Evolutionary conservation across 2,329 filamentous ascomycete species (phyloP), one percentile per base, ranked within the genome.

Genomic region (Helotiales sp.): DNA sequence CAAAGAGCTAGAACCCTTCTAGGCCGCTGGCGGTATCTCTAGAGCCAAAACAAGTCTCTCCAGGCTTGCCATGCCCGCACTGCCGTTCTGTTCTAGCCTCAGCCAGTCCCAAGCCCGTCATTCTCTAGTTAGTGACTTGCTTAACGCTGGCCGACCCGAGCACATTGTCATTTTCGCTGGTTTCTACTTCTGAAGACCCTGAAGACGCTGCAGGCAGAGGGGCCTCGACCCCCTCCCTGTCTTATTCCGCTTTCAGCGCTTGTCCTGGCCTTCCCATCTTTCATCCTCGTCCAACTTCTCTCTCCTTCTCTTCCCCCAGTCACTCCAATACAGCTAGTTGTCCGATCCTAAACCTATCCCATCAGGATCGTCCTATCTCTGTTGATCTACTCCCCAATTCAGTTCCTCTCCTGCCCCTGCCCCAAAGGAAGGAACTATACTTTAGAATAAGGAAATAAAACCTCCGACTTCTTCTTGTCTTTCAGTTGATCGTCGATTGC

Each of bases 401-500:
- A 17, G 28, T 47, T 47, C 40, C 22, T 47, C 37, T 20, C 40
- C 40, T 45, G 37, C 55, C 57, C 57, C 57, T 47, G 26, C 37
- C 40, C 40, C 37, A 15, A 40, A 47, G 37, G 11, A 28, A 60
- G 26, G n/a, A n/a, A n/a, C n/a, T n/a, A n/a, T n/a, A n/a, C n/a
- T n/a, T 50, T 47, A 13, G 47, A 45, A 47, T 45, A 60, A 60
- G 57, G 37, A 60, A 28, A 60, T 60, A n/a, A 60, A 47, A n/a
- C 47, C 57, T 60, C 57, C 57, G 57, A 59, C 37, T 59, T n/a
- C n/a, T n/a, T n/a, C 55, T 30, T 55, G 26, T 20, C n/a, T 22
- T 28, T 52, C 49, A 55, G 28, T 26, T 20, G 55, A 59, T 59
- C 55, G 55, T 59, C 55, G 34, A 59, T 59, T 55, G 32, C 34